phyloP scores from a whole-genome alignment of 306 rosid genomes.

The Vicia faba region DNA sequence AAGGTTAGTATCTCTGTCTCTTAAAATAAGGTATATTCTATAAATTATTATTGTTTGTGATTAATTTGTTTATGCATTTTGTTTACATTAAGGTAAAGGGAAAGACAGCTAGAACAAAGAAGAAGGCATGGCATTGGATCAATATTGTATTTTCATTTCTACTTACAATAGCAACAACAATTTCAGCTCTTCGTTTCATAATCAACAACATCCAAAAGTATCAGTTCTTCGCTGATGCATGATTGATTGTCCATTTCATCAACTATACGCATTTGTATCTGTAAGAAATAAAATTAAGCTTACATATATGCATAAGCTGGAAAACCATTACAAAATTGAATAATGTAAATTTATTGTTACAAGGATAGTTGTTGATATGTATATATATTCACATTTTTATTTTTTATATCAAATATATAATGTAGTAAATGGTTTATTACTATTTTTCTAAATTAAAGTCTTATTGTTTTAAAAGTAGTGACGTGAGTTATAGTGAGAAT shows the following conservation, averaged over 20 bases:
- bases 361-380: too few species aligned
- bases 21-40: neutral
- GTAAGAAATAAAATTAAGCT: neutral
- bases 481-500: too few species aligned
- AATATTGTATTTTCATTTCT: slow-evolving; percentile 46
- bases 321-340: neutral
- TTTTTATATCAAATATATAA: too few species aligned
- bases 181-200: slow-evolving; percentile 54
- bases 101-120: slow-evolving; percentile 45
- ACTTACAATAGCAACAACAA: slow-evolving; percentile 48
- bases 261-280: neutral
- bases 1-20: slow-evolving; percentile 38
- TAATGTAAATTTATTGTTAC: neutral
- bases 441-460: too few species aligned
- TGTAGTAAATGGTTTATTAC: too few species aligned
- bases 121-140: slow-evolving; percentile 61
- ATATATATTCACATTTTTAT: too few species aligned
- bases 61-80: neutral
- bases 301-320: neutral
- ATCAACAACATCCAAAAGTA: slow-evolving; percentile 44
- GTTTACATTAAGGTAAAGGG: slow-evolving; percentile 54
- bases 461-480: too few species aligned
- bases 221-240: slow-evolving; percentile 55
- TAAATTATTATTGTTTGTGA: neutral
- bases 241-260: slow-evolving; percentile 9